Evolutionary conservation across 2,329 filamentous ascomycete genomes (phyloP).

Genomic region (Penicillium sp.): DNA sequence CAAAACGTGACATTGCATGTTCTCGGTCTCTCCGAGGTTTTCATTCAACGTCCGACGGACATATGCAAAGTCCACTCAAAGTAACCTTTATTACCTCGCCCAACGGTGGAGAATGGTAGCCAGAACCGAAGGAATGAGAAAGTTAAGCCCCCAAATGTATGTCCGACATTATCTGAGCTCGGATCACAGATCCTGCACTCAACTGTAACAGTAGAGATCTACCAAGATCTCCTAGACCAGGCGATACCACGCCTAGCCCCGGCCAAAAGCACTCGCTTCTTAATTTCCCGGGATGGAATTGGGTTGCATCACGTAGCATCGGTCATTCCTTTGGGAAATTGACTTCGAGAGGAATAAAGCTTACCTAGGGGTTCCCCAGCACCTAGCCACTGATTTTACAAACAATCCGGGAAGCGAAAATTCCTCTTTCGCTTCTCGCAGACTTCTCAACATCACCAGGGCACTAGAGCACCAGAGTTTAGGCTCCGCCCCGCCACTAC

Average conservation of each 20-base stretch:
- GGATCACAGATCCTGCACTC: constrained; percentile 19
- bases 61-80: not conserved
- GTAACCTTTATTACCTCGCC: not conserved
- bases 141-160: constrained; percentile 16
- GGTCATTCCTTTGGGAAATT: constrained; percentile 24
- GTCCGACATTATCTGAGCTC: constrained; percentile 4
- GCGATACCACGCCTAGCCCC: constrained; percentile 4
- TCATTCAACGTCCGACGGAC: not conserved
- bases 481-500: constrained; percentile 4
- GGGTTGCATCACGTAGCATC: constrained; percentile 32
- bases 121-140: constrained; percentile 8
- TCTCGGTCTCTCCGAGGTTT: not conserved
- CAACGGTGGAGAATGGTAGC: constrained; percentile 3
- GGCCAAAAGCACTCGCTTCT: constrained; percentile 5
- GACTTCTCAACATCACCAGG: constrained; percentile 17
- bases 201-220: constrained; percentile 23
- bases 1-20: not conserved
- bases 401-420: constrained; percentile 2
- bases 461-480: constrained; percentile 16
- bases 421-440: constrained; percentile 1
- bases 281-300: constrained; percentile 26
- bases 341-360: constrained; percentile 17
- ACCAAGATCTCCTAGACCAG: constrained; percentile 17
- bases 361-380: constrained; percentile 6
- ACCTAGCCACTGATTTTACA: constrained; percentile 1